Conservation (phyloP, 345 rosid genomes). For the Salix brachista region DNA sequence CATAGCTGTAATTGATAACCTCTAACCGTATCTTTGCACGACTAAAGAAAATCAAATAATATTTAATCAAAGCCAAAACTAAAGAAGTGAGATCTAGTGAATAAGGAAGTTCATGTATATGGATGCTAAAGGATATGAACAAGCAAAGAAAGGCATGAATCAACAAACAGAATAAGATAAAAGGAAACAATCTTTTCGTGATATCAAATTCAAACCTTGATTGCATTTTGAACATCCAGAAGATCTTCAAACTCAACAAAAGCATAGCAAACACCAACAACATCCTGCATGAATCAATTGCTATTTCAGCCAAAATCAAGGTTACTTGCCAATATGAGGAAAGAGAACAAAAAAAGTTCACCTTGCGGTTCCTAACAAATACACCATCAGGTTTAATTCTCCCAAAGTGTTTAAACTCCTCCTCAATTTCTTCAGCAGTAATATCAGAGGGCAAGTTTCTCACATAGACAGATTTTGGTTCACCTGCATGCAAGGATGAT, state of each 20-base stretch:
- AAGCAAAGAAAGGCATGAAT: neutral
- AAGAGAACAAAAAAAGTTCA: constrained; percentile 11
- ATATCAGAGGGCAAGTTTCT: constrained; percentile 85
- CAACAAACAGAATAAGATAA: neutral
- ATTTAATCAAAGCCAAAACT: neutral
- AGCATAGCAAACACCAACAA: constrained; percentile 85
- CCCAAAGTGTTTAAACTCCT: constrained; percentile 82
- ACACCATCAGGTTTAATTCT: constrained; percentile 85
- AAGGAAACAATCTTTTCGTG: neutral
- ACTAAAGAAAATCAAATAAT: neutral
- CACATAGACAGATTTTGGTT: constrained; percentile 85
- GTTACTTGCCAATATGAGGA: neutral
- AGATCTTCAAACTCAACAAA: constrained; percentile 97
- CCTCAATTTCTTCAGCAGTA: constrained; percentile 73
- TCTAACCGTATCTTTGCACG: neutral
- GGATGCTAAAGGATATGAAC: neutral
- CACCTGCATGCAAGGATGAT: constrained; percentile 49
- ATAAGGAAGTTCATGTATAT: neutral
- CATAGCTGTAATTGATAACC: neutral
- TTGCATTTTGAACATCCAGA: constrained; percentile 74
- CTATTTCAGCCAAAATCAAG: constrained; percentile 15
- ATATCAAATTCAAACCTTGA: constrained; percentile 50
- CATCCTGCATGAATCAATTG: constrained; percentile 51
- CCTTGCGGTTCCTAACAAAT: constrained; percentile 86
- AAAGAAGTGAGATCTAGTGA: neutral